These are phyloP conservation scores for Acacia concinna DNA, from an alignment of 331 rosid genomes.

Conservation along the genomic window DNA sequence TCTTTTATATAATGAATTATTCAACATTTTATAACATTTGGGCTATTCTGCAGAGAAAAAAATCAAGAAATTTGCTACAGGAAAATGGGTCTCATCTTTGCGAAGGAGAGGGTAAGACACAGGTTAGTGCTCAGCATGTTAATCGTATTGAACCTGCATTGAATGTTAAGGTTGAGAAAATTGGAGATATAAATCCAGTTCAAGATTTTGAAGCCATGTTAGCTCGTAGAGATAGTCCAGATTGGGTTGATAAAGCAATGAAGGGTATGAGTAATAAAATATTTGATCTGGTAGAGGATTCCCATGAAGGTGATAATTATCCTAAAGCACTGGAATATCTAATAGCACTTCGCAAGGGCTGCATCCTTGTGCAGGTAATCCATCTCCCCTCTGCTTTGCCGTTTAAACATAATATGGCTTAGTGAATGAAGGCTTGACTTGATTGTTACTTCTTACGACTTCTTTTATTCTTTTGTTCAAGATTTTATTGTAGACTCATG, in stretches of 20 bases:
- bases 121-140: slow-evolving; percentile 42
- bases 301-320: slow-evolving; percentile 65
- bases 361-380: slow-evolving; percentile 78
- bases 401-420: background rate
- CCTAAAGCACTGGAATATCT: slow-evolving; percentile 61
- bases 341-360: slow-evolving; percentile 79
- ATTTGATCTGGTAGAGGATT: slow-evolving; percentile 63
- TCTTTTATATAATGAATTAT: background rate
- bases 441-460: background rate
- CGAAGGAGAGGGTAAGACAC: slow-evolving; percentile 45
- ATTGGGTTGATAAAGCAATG: slow-evolving; percentile 73
- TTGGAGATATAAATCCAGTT: slow-evolving; percentile 65
- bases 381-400: background rate
- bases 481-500: slow-evolving; percentile 15
- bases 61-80: slow-evolving; percentile 45
- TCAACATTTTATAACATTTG: slow-evolving; percentile 10
- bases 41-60: slow-evolving; percentile 55
- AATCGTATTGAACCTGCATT: slow-evolving; percentile 35
- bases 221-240: slow-evolving; percentile 68
- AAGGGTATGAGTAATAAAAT: slow-evolving; percentile 64
- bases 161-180: slow-evolving; percentile 50
- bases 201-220: slow-evolving; percentile 90
- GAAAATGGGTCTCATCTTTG: slow-evolving; percentile 40
- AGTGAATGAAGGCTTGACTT: background rate
- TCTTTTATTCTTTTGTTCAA: slow-evolving; percentile 6